phyloP scores from a whole-genome alignment of 768 basidiomycete species.

The Cystofilobasidium ferigula region DNA sequence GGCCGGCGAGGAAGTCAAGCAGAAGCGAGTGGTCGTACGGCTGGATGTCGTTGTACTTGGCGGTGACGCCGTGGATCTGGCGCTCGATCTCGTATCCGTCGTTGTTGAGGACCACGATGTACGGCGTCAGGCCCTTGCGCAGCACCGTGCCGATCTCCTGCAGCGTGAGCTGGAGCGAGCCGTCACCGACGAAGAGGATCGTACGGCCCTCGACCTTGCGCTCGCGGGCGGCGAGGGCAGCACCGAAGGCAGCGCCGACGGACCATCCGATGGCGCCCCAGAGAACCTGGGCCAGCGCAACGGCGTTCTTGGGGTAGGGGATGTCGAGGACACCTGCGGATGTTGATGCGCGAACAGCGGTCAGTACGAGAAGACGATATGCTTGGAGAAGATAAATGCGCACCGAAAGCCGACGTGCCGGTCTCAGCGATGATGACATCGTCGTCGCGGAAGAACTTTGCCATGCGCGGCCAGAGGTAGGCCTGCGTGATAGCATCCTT shows the following conservation, averaged over 20 bases:
- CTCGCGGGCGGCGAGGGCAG: conserved; percentile 67
- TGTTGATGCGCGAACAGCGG: no score
- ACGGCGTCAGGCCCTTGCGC: conserved; percentile 57
- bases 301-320: conserved; percentile 57
- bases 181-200: conserved; percentile 50
- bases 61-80: conserved; percentile 44
- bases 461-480: conserved; percentile 74
- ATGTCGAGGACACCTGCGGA: conserved; percentile 65
- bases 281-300: conserved; percentile 61
- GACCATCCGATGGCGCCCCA: conserved; percentile 87
- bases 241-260: conserved; percentile 42
- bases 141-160: conserved; percentile 53
- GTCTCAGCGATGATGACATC: conserved; percentile 77
- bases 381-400: background rate
- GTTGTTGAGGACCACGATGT: conserved; percentile 39
- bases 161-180: conserved; percentile 45
- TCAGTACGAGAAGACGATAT: background rate
- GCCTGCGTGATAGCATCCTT: conserved; percentile 54
- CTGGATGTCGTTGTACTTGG: conserved; percentile 70
- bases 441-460: conserved; percentile 55
- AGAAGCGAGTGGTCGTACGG: conserved; percentile 48
- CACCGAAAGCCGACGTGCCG: conserved; percentile 39
- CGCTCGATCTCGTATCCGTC: conserved; percentile 68
- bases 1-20: conserved; percentile 48
- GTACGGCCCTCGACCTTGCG: conserved; percentile 44